A percentile compares a stretch with the other conserved stretches of the same genome.
Evolutionary conservation across 202 grass and related monocot species (phyloP).

Genomic region (Carex sylvatica): DNA sequence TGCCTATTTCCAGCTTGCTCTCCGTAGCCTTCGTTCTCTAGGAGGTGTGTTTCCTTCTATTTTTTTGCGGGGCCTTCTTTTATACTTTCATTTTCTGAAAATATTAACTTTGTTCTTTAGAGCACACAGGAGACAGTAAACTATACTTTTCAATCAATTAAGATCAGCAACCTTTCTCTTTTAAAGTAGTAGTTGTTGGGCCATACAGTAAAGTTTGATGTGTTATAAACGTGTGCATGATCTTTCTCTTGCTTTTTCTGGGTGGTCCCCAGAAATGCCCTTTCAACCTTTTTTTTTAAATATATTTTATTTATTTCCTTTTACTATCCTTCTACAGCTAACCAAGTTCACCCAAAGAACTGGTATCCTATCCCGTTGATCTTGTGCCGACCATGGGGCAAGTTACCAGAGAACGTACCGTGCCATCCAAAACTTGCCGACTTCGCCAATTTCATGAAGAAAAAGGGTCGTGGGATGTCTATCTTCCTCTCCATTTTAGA

Average conservation of each 20-base stretch:
- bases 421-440: conserved; percentile 98
- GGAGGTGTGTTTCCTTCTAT: conserved; percentile 51
- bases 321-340: conserved; percentile 50
- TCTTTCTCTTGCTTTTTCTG: background rate
- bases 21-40: conserved; percentile 86
- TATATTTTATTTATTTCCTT: background rate
- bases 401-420: conserved; percentile 90
- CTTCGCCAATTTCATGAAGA: conserved; percentile 99
- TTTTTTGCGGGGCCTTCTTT: conserved; percentile 20
- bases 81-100: background rate
- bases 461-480: conserved; percentile 98
- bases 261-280: background rate
- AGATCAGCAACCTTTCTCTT: background rate
- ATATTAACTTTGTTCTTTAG: background rate
- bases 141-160: background rate
- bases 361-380: conserved; percentile 98
- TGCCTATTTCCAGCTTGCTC: conserved; percentile 92
- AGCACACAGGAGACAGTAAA: background rate
- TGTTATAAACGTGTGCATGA: background rate
- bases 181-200: background rate
- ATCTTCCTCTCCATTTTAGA: conserved; percentile 93
- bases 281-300: background rate
- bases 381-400: conserved; percentile 98
- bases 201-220: background rate
- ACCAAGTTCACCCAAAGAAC: conserved; percentile 98